These are phyloP conservation scores for Lipomyces chichibuensis DNA, from an alignment of 805 yeast genomes.

Conservation along the genomic window DNA sequence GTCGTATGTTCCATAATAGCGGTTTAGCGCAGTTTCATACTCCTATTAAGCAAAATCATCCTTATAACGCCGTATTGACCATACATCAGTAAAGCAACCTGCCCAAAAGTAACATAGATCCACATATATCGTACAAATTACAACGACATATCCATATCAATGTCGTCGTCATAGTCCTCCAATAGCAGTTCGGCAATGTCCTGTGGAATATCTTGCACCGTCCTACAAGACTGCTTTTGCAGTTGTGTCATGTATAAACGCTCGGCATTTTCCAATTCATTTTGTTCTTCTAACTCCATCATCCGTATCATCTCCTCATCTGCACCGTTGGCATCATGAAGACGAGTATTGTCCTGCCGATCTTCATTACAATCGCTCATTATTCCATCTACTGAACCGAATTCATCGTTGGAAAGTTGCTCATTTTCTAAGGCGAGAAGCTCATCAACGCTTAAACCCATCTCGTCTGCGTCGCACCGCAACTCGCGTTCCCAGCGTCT, in stretches of 20 bases:
- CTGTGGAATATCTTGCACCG: not conserved
- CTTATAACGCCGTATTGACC: not conserved
- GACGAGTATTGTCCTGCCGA: not conserved
- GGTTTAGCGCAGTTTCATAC: not conserved
- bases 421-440: conserved; percentile 5
- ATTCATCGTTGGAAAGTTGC: not conserved
- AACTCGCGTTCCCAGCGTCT: not conserved
- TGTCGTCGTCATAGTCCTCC: not conserved
- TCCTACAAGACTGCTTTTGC: not conserved
- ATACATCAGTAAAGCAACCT: not conserved
- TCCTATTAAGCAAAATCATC: not conserved
- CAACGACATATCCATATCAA: not conserved
- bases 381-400: not conserved
- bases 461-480: not conserved
- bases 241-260: not conserved
- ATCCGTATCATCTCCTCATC: conserved; percentile 16
- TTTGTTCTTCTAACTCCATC: conserved; percentile 12
- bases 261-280: conserved; percentile 1
- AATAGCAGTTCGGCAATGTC: not conserved
- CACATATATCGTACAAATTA: not conserved
- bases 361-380: not conserved
- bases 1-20: too few relatives aligned
- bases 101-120: not conserved
- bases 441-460: conserved; percentile 1
- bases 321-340: not conserved